Evolutionary conservation across 495 filamentous ascomycete species (phyloP), one percentile per base, ranked within the genome.

Genomic region (Xylona heveae): DNA sequence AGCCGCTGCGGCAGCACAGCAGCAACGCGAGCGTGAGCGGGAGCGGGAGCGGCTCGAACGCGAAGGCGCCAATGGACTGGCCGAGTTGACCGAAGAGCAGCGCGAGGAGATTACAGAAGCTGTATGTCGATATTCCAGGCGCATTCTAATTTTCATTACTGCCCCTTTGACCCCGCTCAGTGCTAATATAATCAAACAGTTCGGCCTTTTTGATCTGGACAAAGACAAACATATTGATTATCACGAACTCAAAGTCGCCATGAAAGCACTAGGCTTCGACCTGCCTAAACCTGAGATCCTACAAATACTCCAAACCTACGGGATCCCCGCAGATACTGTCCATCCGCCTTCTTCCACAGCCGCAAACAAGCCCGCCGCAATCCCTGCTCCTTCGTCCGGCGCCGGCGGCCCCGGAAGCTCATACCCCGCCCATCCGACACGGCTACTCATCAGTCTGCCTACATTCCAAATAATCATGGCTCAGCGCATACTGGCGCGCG

Each of bases 191-290:
- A n/a, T n/a, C n/a, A 4, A 26, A 34, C 37, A 94, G 84, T 94
- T 95, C 57, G 72, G 69, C 34, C 77, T 95, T 49, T 95, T 95
- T 61, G 85, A 95, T 54, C 77, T 92, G 37, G 88, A 95, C 64
- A 84, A 85, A 55, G 84, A 95, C 59, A 65, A 70, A 32, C 66
- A 78, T 44, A 81, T 95, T 41, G 84, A 93, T 53, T 94, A 93
- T 68, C 84, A 92, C 53, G 85, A 95, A 53, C 78, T 95, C 50
- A 84, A 88, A 59, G 90, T 94, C 59, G 81, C 88, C 38, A 80
- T 94, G 49, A 88, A 90, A 57, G 85, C 85, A 5, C 71, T 95
- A 10, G 85, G 85, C 42, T 95, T 95, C 64, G 83, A 82, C 33
- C 66, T 82, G 26, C 66, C 76, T 18, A 90, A 90, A 54, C 51